A percentile compares a stretch with the other conserved stretches of the same genome.
These are phyloP conservation scores for Retiboletus flavoniger DNA, from an alignment of 1,284 basidiomycete species.

Conservation along the genomic window DNA sequence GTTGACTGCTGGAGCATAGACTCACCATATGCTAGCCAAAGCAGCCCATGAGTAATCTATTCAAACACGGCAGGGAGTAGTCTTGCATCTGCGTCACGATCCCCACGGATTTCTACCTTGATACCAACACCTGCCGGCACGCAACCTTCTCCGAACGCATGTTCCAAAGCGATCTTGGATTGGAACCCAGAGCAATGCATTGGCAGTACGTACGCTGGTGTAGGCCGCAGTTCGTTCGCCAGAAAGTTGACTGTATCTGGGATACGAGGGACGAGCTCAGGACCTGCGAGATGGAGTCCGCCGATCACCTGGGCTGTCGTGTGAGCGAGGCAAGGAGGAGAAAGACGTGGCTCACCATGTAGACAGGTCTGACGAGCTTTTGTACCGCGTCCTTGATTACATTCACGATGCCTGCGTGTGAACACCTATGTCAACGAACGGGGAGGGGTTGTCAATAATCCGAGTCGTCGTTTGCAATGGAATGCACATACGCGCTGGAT, in stretches of 20 bases:
- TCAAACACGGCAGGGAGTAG: conserved; percentile 32
- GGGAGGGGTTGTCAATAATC: background rate
- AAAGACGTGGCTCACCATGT: conserved; percentile 53
- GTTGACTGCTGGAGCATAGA: background rate
- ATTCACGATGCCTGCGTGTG: conserved; percentile 83
- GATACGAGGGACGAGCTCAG: conserved; percentile 62
- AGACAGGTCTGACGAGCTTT: conserved; percentile 64
- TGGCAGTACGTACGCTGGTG: conserved; percentile 70
- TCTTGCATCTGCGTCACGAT: conserved; percentile 39
- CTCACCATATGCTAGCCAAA: background rate
- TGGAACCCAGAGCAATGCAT: conserved; percentile 83
- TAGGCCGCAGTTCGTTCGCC: conserved; percentile 53
- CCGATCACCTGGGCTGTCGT: conserved; percentile 58
- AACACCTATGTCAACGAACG: conserved; percentile 50
- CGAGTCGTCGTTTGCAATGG: background rate
- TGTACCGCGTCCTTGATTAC: conserved; percentile 67
- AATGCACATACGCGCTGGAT: conserved; percentile 68
- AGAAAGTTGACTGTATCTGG: conserved; percentile 71
- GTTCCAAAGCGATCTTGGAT: conserved; percentile 65
- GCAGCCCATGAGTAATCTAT: background rate
- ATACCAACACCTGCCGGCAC: conserved; percentile 76
- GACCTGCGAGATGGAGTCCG: conserved; percentile 74
- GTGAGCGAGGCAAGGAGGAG: background rate
- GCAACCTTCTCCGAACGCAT: conserved; percentile 67
- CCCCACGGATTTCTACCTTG: conserved; percentile 53